Evolutionary conservation across 495 filamentous ascomycete species (phyloP).

Genomic region (Xylaria telfairii): DNA sequence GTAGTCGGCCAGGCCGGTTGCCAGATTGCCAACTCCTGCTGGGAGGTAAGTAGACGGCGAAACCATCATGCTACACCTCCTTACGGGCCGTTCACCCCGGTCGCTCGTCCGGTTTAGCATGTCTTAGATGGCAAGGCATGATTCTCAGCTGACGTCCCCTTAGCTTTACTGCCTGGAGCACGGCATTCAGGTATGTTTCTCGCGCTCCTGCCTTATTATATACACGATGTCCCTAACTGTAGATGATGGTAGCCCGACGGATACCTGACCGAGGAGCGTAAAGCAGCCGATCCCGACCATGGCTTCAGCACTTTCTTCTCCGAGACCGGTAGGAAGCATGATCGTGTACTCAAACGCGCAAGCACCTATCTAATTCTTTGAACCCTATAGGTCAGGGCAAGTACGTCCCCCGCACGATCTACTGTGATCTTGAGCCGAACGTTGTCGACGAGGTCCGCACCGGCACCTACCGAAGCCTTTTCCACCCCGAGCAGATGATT

Average conservation of each 20-base stretch:
- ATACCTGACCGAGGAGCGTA: constrained; percentile 97
- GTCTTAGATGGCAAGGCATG: neutral
- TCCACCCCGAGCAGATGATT: constrained; percentile 99
- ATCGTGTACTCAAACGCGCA: neutral
- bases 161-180: constrained; percentile 99
- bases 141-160: constrained; percentile 36
- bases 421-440: constrained; percentile 99
- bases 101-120: neutral
- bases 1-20: constrained; percentile 99
- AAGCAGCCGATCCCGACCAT: constrained; percentile 87
- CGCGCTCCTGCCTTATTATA: neutral
- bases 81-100: neutral
- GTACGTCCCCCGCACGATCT: constrained; percentile 98
- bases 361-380: constrained; percentile 30
- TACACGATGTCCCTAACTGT: constrained; percentile 45
- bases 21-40: constrained; percentile 99
- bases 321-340: constrained; percentile 83
- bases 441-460: constrained; percentile 99
- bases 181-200: constrained; percentile 87
- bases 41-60: constrained; percentile 79
- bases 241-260: constrained; percentile 80
- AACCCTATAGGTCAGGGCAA: constrained; percentile 82
- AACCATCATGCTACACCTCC: neutral
- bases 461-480: constrained; percentile 91
- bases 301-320: constrained; percentile 99